Evolutionary conservation across 495 filamentous ascomycete species (phyloP).

Genomic region (Letharia lupina): DNA sequence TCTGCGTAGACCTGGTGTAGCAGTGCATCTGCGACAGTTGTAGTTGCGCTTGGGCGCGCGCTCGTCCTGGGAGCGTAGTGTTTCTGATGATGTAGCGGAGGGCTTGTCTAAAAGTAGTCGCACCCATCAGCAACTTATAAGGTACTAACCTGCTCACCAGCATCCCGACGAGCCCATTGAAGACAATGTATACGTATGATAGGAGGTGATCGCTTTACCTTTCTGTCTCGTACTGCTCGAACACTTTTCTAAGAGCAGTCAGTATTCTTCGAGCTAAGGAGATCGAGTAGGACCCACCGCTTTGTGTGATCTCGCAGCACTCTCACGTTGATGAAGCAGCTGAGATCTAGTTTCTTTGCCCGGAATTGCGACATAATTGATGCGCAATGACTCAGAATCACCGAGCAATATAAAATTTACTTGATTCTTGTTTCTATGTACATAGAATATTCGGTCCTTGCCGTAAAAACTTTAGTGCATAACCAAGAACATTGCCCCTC

Average conservation of each 20-base stretch:
- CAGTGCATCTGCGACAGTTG: conserved; percentile 88
- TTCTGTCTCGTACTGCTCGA: conserved; percentile 74
- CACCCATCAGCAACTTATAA: background rate
- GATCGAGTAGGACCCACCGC: conserved; percentile 35
- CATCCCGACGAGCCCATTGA: background rate
- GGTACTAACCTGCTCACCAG: background rate
- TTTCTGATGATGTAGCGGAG: conserved; percentile 92
- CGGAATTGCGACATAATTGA: conserved; percentile 66
- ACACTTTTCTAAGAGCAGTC: conserved; percentile 51
- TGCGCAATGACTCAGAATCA: background rate
- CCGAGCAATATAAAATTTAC: background rate
- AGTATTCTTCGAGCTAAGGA: conserved; percentile 3
- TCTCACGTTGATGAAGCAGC: conserved; percentile 73
- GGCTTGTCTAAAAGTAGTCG: conserved; percentile 61
- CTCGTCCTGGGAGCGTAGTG: conserved; percentile 69
- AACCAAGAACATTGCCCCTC: background rate
- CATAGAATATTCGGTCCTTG: background rate
- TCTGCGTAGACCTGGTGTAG: conserved; percentile 88
- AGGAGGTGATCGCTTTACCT: conserved; percentile 44
- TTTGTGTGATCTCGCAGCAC: conserved; percentile 90
- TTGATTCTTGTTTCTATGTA: background rate
- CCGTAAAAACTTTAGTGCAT: background rate
- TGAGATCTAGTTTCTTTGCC: conserved; percentile 77
- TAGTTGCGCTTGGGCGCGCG: conserved; percentile 81
- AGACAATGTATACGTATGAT: background rate